Base-by-base conservation (phyloP, 2,329 filamentous ascomycete genomes). In the Akanthomyces lecanii region DNA sequence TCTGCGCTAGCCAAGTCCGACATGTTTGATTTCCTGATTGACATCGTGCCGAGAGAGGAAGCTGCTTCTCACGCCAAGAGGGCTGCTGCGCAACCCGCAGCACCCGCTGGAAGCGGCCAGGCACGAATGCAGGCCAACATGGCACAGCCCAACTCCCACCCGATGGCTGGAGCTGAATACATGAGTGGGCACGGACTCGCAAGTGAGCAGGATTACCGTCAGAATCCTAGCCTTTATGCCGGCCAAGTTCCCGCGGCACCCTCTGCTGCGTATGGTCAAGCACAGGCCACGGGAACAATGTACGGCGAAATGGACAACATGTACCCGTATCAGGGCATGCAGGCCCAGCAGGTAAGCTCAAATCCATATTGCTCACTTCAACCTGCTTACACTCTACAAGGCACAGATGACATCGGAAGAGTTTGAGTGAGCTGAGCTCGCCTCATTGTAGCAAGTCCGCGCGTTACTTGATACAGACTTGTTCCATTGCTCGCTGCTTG, bases 11-110 rank as follows among this genome's bases (percentile, higher is more conserved):
- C 92, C 65, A 99, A 99, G 78, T 97, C 92, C 25, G 95, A 99
- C 79, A 99, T 99, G 95, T 99, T 99, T 76, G 95, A 99, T 79
- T 99, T 99, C 78, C 82, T 99, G 64, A 99, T 99, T 74, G 95
- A 99, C 73, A 99, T 99, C 66, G 95, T 99, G 6, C 95, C 95
- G 4, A 89, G 95, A 59, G 95, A 99, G 75, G 95, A 99, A 76
- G 92, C 94, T 42, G 85, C 90, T 11, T 87, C 89, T 25, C 92
- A 93, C 73, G 86, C 92, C 47, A 97, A 97, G 79, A 84, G 93
- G 67, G 82, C 87, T 50, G 79, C 81, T 50, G 80, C 83, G 8
- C 82, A 86, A 66, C 75, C 81, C 42, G 60, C 60, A 28, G 75
- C 81, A 66, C 70, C 83, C 72, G 71, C 83, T 71, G 73, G 82